Evolutionary conservation across 805 yeast genomes (phyloP).

Genomic region (Hanseniaspora valbyensis): DNA sequence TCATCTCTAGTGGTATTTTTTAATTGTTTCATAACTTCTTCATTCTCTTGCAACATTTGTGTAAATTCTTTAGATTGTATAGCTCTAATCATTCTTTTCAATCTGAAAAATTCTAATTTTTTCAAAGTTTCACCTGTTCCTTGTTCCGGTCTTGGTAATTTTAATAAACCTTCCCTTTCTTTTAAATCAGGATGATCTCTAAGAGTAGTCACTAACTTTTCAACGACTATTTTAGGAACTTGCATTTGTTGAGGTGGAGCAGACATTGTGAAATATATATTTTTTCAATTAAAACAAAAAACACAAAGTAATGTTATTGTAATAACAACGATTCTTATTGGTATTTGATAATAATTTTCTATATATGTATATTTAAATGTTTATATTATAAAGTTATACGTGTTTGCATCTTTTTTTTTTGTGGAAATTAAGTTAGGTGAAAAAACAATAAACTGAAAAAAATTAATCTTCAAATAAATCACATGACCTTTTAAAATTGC

Average conservation of each 20-base stretch:
- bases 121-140: slow-evolving; percentile 1
- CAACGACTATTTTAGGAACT: slow-evolving; percentile 40
- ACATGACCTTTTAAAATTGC: no score
- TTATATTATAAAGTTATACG: no score
- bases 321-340: no score
- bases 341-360: no score
- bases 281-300: not conserved
- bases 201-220: slow-evolving; percentile 60
- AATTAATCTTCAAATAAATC: no score
- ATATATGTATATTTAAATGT: no score
- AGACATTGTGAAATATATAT: no score
- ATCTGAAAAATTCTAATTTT: slow-evolving; percentile 63
- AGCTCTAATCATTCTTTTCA: slow-evolving; percentile 72
- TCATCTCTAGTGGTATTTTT: slow-evolving; percentile 29
- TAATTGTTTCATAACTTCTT: slow-evolving; percentile 39
- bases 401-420: no score
- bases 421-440: no score
- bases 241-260: slow-evolving; percentile 14
- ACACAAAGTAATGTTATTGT: not conserved
- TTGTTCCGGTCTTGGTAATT: slow-evolving; percentile 22
- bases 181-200: slow-evolving; percentile 59
- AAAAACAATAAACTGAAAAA: no score
- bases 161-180: slow-evolving; percentile 68
- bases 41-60: slow-evolving; percentile 38
- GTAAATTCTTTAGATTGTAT: slow-evolving; percentile 62